Conservation (phyloP, 1,284 basidiomycete genomes). For the Meira nashicola region DNA sequence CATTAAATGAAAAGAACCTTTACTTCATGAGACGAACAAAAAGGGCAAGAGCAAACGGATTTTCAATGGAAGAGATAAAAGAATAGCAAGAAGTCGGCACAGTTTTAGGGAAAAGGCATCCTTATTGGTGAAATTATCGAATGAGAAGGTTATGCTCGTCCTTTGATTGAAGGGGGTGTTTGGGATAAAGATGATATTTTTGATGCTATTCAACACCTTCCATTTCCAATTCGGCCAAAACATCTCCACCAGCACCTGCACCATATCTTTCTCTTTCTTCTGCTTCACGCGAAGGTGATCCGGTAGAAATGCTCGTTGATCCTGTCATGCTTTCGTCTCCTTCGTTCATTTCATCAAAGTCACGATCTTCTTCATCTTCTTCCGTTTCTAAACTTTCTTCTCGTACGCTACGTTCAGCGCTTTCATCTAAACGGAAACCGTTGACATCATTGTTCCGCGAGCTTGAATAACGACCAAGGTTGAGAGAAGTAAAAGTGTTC, state of each 20-base stretch:
- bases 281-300: slow-evolving; percentile 34
- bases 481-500: slow-evolving; percentile 7
- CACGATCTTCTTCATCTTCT: slow-evolving; percentile 11
- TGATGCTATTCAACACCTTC: slow-evolving; percentile 34
- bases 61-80: neutral
- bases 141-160: too few relatives aligned
- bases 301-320: slow-evolving; percentile 17
- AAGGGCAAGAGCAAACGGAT: slow-evolving; percentile 8
- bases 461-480: slow-evolving; percentile 4
- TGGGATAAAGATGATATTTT: neutral
- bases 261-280: slow-evolving; percentile 51
- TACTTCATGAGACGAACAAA: neutral
- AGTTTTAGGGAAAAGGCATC: neutral
- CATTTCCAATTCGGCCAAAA: slow-evolving; percentile 52
- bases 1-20: too few relatives aligned
- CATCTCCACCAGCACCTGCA: slow-evolving; percentile 39
- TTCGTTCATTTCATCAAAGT: slow-evolving; percentile 8
- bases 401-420: slow-evolving; percentile 10
- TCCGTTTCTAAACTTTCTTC: slow-evolving; percentile 1
- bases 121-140: neutral
- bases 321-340: slow-evolving; percentile 12
- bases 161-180: neutral
- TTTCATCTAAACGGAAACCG: slow-evolving; percentile 19
- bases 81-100: neutral
- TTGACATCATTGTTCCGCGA: slow-evolving; percentile 17